Percentiles rank a stretch among this genome's conserved stretches.
phyloP scores from a whole-genome alignment of 169 alveolate genomes.

The Cryptosporidium viatorum region DNA sequence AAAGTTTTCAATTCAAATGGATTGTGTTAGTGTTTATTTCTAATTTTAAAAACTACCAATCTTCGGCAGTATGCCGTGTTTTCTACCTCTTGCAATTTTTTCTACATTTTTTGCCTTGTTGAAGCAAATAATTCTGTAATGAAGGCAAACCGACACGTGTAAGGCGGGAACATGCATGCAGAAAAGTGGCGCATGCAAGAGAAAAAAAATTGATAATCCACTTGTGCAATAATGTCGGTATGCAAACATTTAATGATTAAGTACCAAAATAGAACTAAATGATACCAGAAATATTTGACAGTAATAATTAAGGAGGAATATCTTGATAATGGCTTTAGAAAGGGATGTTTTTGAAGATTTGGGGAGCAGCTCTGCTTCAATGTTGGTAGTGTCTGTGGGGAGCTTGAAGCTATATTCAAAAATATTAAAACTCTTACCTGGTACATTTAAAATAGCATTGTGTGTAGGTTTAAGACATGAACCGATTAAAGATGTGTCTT shows the following conservation, averaged over 20 bases:
- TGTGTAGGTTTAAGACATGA: conserved; percentile 68
- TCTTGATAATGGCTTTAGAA: conserved; percentile 7
- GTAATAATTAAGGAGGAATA: not conserved
- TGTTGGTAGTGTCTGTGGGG: conserved; percentile 48
- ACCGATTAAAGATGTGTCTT: conserved; percentile 53
- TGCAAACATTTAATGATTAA: not conserved
- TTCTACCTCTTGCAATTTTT: not conserved
- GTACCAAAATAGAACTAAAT: not conserved
- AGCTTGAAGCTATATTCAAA: conserved; percentile 37
- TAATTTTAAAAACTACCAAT: no score
- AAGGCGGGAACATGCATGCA: conserved; percentile 51
- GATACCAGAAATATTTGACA: not conserved
- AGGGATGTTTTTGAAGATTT: conserved; percentile 23
- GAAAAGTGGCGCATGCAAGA: conserved; percentile 50
- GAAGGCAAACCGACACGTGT: conserved; percentile 15
- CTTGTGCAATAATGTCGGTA: conserved; percentile 42
- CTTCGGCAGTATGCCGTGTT: no score
- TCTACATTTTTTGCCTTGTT: no score
- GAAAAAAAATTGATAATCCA: conserved; percentile 25
- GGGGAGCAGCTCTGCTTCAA: conserved; percentile 62
- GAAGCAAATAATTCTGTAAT: not conserved
- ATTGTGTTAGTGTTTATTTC: no score
- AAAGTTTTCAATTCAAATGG: no score
- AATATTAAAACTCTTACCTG: conserved; percentile 38
- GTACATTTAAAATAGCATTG: conserved; percentile 26